These are phyloP conservation scores for Marchantia paleacea DNA, from an alignment of 225 moss, liverwort and hornwort genomes.

Conservation along the genomic window DNA sequence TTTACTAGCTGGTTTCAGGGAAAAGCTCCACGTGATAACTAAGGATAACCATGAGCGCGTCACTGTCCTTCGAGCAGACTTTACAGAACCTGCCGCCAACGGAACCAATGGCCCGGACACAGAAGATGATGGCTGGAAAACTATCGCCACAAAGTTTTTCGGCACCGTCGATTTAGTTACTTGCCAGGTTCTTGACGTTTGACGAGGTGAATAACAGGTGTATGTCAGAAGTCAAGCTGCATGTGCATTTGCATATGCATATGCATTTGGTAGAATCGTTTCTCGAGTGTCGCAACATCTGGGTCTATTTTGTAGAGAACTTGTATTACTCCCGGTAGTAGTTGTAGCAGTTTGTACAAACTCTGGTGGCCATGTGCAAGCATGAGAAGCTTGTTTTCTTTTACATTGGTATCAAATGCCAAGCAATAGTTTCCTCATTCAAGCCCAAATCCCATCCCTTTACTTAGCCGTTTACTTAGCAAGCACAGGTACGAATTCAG, in stretches of 20 bases:
- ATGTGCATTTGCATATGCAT: no score
- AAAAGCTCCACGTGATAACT: conserved; percentile 88
- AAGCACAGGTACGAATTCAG: conserved; percentile 21
- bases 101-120: conserved; percentile 29
- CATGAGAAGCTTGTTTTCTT: conserved; percentile 21
- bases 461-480: not conserved
- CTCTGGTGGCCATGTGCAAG: conserved; percentile 20
- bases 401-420: conserved; percentile 22
- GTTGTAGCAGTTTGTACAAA: conserved; percentile 31
- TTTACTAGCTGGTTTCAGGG: conserved; percentile 80
- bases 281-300: conserved; percentile 17
- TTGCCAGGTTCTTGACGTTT: conserved; percentile 93
- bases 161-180: conserved; percentile 89
- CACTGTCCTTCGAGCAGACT: conserved; percentile 77
- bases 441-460: not conserved
- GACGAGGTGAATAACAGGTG: conserved; percentile 5
- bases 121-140: conserved; percentile 77
- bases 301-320: conserved; percentile 30
- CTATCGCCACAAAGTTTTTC: conserved; percentile 74
- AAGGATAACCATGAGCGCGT: conserved; percentile 86
- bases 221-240: not conserved
- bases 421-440: conserved; percentile 10
- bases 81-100: conserved; percentile 44
- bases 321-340: conserved; percentile 21
- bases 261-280: conserved; percentile 3